phyloP scores from a whole-genome alignment of 345 rosid species.

The Moricandia moricandioides region DNA sequence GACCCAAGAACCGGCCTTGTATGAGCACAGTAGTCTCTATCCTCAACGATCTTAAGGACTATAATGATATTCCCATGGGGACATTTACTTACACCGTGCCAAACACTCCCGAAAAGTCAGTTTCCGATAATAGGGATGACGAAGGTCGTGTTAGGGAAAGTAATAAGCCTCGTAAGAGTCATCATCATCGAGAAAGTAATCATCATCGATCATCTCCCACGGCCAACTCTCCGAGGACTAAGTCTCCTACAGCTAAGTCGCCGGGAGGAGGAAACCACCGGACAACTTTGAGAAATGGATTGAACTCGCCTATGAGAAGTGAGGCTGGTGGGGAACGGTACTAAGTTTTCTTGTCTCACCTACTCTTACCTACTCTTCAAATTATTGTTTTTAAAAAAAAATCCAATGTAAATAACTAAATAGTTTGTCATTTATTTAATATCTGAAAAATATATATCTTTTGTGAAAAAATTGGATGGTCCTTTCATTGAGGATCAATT shows the following conservation, averaged over 20 bases:
- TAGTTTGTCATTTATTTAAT: neutral
- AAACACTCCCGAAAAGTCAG: slow-evolving; percentile 30
- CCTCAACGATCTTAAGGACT: slow-evolving; percentile 59
- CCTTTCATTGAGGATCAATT: slow-evolving; percentile 1
- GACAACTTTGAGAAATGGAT: slow-evolving; percentile 35
- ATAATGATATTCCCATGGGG: slow-evolving; percentile 52
- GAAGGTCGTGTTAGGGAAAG: slow-evolving; percentile 34
- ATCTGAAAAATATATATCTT: slow-evolving; percentile 1
- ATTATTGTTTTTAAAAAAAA: neutral
- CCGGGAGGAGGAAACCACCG: slow-evolving; percentile 30
- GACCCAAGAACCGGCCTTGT: slow-evolving; percentile 73
- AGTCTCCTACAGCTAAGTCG: slow-evolving; percentile 29
- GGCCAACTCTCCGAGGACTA: slow-evolving; percentile 28
- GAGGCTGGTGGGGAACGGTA: slow-evolving; percentile 39
- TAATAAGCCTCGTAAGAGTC: slow-evolving; percentile 38
- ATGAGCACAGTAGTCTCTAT: slow-evolving; percentile 63
- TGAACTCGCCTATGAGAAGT: slow-evolving; percentile 46
- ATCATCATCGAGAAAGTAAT: slow-evolving; percentile 29
- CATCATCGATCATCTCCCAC: slow-evolving; percentile 31
- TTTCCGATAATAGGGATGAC: slow-evolving; percentile 14
- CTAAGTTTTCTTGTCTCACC: slow-evolving; percentile 17
- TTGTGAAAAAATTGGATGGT: slow-evolving; percentile 3
- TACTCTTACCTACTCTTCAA: neutral
- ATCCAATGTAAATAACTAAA: slow-evolving; percentile 12
- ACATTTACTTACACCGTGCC: slow-evolving; percentile 70